Evolutionary conservation across 768 basidiomycete genomes (phyloP), one percentile per base, ranked within the genome.

Genomic region (Gloeophyllum trabeum): DNA sequence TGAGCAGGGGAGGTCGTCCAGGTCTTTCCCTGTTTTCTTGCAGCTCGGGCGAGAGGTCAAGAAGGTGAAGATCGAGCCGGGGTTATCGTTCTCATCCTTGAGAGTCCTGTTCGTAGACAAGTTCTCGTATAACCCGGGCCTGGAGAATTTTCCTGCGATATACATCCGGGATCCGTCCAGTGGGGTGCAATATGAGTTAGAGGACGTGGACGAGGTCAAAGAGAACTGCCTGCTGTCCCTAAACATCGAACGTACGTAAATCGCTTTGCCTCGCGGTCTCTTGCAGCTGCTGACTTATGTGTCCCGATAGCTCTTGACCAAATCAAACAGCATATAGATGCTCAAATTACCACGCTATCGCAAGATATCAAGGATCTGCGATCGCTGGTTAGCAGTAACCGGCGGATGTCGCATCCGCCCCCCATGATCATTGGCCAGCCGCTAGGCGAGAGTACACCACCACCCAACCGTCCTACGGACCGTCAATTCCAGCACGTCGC

Each of bases 301-400:
- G 28, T 20, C 26, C 41, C 5, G 28, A 16, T 52, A 99, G 94
- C 91, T 19, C 79, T 98, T 42, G 93, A 99, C 61, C 94, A 98
- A 58, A 94, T 99, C 60, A 97, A 94, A 58, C 91, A 97, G 54
- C 94, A 99, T 57, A 93, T 99, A 50, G 94, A 99, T 54, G 54
- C 77, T 2, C 92, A 94, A 53, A 93, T 99, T 47, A 79, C 86
- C 0, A 66, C 66, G 0, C 66, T 99, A 14, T 79, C 88, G 23
- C 81, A 83, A 48, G 92, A 98, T 45, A 75, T 97, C 61, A 90
- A 91, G 50, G 93, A 98, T 32, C 73, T 98, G 51, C 81, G 79
- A 52, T 65, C 69, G 2, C 67, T 71, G 2, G 77, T 98, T 26
- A 57, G 69, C 20, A 66, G 61, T 42, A 69, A 64, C 47, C 68